Conservation (phyloP, 768 basidiomycete species). For the Naematelia encephala region DNA sequence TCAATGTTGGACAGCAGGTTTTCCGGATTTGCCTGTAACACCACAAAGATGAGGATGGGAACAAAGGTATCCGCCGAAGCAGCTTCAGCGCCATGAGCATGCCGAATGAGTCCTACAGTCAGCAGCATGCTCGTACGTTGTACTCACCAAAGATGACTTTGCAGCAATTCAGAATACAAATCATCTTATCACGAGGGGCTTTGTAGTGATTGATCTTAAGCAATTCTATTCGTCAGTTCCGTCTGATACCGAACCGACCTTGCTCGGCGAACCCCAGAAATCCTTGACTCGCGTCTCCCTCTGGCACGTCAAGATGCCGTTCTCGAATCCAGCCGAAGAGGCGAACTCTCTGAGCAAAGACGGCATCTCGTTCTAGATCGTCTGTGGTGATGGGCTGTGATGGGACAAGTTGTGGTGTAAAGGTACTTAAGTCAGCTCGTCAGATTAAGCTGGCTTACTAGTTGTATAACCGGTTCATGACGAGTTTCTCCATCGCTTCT, state of each 20-base stretch:
- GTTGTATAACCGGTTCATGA: conserved; percentile 96
- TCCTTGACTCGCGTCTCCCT: conserved; percentile 60
- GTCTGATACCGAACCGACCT: conserved; percentile 22
- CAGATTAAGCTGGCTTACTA: conserved; percentile 65
- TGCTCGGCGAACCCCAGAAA: conserved; percentile 60
- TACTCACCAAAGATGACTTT: conserved; percentile 94
- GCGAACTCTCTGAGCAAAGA: conserved; percentile 81
- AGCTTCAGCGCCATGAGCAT: conserved; percentile 66
- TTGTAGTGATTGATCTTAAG: conserved; percentile 98
- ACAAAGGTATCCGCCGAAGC: conserved; percentile 80
- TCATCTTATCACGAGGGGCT: conserved; percentile 94
- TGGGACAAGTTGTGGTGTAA: conserved; percentile 76
- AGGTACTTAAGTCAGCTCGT: conserved; percentile 62
- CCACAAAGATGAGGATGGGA: conserved; percentile 88
- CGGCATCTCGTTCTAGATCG: conserved; percentile 92
- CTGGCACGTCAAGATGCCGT: conserved; percentile 84
- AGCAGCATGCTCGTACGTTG: neutral
- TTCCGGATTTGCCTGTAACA: conserved; percentile 88
- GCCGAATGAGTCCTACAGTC: conserved; percentile 74
- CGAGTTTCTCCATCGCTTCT: conserved; percentile 99
- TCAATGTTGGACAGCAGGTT: conserved; percentile 93
- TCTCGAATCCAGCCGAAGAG: conserved; percentile 88
- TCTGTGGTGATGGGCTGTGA: conserved; percentile 80
- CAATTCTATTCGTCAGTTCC: conserved; percentile 58
- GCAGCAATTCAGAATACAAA: conserved; percentile 95